Evolutionary conservation across 352 stramenopile species (phyloP), one percentile per base, ranked within the genome.

Genomic region (Aphanomyces cochlioides): DNA sequence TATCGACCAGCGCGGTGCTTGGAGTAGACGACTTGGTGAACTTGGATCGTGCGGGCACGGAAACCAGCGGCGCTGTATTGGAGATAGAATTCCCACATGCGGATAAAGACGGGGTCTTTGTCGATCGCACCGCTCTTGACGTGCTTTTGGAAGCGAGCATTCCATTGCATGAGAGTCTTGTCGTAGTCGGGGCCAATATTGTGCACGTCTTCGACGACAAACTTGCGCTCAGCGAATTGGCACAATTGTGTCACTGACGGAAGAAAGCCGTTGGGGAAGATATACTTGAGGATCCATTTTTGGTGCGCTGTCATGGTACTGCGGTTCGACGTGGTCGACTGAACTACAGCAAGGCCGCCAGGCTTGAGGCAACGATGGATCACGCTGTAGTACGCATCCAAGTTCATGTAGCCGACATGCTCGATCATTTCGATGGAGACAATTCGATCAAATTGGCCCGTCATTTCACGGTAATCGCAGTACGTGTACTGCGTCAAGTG

Each of bases 31-130:
- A 92, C 77, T 77, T 94, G 87, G 73, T 81, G 78, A 17, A 94
- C 77, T 75, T 92, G 84, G 73, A 94, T 91, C 70, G 84, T 94
- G 74, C 87, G 84, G 54, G 87, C 84, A 47, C 87, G 87, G 81
- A 96, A 96, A 67, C 87, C 89, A n/a, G 89, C 88, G 56, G 88
- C 86, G 74, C 89, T 96, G 82, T 96, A 96, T 66, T 83, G 77
- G 65, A 96, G 77, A 80, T 96, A 96, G 74, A 89, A 95, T 66
- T 95, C 85, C 85, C 86, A 96, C 85, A 94, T 93, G 68, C 89
- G 87, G 69, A 85, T 82, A 73, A 95, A 96, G 2, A 92, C 83
- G 54, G 92, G 85, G 3, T 79, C 69, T 72, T 89, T 89, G 76
- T 90, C 76, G 73, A 96, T 85, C 47, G 79, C 78, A 72, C 85